Evolutionary conservation across 257 asterid species (phyloP).

Genomic region (Cruciata laevipes): DNA sequence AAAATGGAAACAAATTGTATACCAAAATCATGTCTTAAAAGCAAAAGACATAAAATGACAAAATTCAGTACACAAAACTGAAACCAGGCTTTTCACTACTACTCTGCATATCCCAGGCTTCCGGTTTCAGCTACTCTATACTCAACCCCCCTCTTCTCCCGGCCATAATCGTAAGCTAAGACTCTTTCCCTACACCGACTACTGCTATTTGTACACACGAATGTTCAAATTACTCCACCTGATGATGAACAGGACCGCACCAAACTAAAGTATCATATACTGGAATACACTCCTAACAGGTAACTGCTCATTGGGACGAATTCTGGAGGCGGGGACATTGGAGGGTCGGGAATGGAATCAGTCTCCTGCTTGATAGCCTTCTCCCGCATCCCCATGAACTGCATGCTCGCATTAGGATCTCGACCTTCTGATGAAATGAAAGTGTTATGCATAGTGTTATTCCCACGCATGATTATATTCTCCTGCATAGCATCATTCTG

Average conservation of each 20-base stretch:
- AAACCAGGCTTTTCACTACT: conserved; percentile 8
- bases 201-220: conserved; percentile 12
- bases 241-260: conserved; percentile 1
- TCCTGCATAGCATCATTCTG: conserved; percentile 16
- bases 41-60: background rate
- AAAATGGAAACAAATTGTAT: background rate
- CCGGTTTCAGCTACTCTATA: conserved; percentile 12
- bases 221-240: conserved; percentile 8
- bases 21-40: background rate
- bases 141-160: background rate
- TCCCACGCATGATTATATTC: conserved; percentile 5
- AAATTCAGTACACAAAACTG: conserved; percentile 12
- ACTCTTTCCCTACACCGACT: conserved; percentile 5
- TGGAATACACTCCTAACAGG: conserved; percentile 32
- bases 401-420: conserved; percentile 15
- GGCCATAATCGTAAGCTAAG: background rate
- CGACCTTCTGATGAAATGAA: no score
- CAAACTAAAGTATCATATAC: background rate
- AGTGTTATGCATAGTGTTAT: no score
- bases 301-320: conserved; percentile 39
- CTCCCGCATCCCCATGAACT: conserved; percentile 24
- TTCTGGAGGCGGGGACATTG: conserved; percentile 38
- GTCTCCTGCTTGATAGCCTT: conserved; percentile 15
- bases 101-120: conserved; percentile 9
- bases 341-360: conserved; percentile 14